Evolutionary conservation across 176 grass and related monocot species (phyloP).

Genomic region (Poa annua): DNA sequence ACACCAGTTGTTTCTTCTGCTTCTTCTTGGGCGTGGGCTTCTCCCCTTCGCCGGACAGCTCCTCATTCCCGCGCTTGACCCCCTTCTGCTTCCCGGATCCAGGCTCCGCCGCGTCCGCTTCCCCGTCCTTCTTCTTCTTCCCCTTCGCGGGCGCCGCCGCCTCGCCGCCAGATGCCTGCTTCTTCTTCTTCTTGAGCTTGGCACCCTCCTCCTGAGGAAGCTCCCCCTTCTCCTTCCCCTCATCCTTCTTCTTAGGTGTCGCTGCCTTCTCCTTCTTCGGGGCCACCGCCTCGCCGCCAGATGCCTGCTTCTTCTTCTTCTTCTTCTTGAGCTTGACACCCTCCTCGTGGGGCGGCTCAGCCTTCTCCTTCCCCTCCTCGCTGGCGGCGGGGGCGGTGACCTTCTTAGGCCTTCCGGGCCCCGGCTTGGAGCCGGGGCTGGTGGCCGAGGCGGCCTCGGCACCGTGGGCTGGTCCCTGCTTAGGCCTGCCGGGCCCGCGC

Average conservation of each 20-base stretch:
- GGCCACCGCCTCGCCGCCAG: not conserved
- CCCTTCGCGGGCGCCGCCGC: not conserved
- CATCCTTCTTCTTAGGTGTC: conserved; percentile 10
- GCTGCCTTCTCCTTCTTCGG: conserved; percentile 20
- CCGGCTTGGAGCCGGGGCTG: not conserved
- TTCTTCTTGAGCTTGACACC: conserved; percentile 35
- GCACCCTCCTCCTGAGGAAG: not conserved
- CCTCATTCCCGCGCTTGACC: conserved; percentile 20
- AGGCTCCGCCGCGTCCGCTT: not conserved
- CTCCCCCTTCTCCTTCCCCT: not conserved
- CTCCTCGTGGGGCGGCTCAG: not conserved
- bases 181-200: conserved; percentile 38
- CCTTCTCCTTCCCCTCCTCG: not conserved
- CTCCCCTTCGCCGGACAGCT: not conserved
- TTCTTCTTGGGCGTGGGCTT: conserved; percentile 14
- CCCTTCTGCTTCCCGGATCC: conserved; percentile 25
- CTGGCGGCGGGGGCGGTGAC: not conserved
- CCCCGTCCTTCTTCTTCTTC: conserved; percentile 34
- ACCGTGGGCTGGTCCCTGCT: not conserved
- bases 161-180: too few species aligned
- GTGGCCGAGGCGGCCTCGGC: not conserved
- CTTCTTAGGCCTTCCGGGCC: not conserved
- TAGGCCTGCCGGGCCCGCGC: not conserved
- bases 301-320: not conserved
- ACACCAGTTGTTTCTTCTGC: not conserved